Base-by-base conservation (phyloP, 2,329 filamentous ascomycete species). In the Tolypocladium inflatum region DNA sequence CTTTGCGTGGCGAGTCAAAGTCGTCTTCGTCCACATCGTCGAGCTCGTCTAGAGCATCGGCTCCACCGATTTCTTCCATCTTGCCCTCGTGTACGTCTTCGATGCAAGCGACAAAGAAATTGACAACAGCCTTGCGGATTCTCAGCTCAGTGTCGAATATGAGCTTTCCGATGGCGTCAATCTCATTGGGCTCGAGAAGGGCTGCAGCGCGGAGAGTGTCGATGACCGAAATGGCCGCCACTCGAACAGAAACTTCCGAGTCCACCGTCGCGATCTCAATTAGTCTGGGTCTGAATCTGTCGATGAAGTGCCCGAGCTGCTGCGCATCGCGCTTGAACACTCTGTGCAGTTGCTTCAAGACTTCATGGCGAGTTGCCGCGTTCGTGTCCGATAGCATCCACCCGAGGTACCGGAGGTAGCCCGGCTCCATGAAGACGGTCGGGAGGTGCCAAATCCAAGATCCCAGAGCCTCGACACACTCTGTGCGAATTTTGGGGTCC, bases 231-330 rank as follows among this genome's bases (percentile, higher is more conserved):
- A 99, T 88, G 10, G 90, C 88, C 8, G 86, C 81, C 9, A 91
- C 88, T 41, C 94, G 86, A 37, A 97, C 91, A 56, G 81, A 82
- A 17, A 88, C 77, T 64, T 99, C 94, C 0, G 88, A 83, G 71
- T 99, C 94, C 61, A 85, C 84, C 8, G 88, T 90, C 0, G 92
- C 92, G 78, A 99, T 97, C 74, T 99, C 94, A 33, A 97, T 88
- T 43, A 99, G 79, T 35, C 94, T 86, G 7, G 87, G 80, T 54
- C 92, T 83, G 72, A 97, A 99, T 54, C 91, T 83, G 70, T 97
- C 94, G 41, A 95, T 96, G 67, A 97, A 99, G 60, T 91, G 90
- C 58, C 91, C 89, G 56, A 99, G 78, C 63, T 95, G 84, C 68
- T 91, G 91, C 56, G 91, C 85, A 63, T 90, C 86, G 59, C 90